These are phyloP conservation scores for Monosporozyma solicola DNA, from an alignment of 805 yeast species.

Conservation along the genomic window DNA sequence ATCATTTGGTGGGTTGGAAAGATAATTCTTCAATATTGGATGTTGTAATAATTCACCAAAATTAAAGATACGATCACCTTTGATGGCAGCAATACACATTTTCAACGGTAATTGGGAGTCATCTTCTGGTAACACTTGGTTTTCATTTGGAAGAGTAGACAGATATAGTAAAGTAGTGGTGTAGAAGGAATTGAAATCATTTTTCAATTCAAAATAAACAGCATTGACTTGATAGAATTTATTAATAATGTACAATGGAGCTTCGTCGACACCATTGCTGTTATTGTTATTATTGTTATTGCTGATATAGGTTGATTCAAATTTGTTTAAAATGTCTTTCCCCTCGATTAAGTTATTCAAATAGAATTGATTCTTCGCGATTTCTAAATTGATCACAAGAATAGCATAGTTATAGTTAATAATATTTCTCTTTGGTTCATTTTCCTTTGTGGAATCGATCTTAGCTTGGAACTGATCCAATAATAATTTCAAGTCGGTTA, in stretches of 20 bases:
- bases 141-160: slow-evolving; percentile 50
- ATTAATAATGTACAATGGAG: slow-evolving; percentile 62
- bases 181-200: slow-evolving; percentile 76
- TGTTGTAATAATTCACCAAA: slow-evolving; percentile 92
- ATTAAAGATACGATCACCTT: slow-evolving; percentile 88
- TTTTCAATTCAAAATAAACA: slow-evolving; percentile 60
- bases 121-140: slow-evolving; percentile 13
- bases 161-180: slow-evolving; percentile 72
- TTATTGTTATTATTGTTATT: not conserved
- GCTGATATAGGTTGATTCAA: slow-evolving; percentile 47
- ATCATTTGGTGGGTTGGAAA: not conserved
- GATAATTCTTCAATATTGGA: slow-evolving; percentile 47
- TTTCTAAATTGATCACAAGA: slow-evolving; percentile 56
- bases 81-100: slow-evolving; percentile 72
- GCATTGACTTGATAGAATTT: slow-evolving; percentile 77
- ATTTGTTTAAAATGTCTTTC: slow-evolving; percentile 55
- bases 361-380: slow-evolving; percentile 60
- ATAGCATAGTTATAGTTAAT: not conserved
- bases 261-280: slow-evolving; percentile 33
- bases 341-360: slow-evolving; percentile 50
- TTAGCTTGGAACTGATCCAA: not conserved
- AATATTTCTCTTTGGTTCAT: not conserved
- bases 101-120: slow-evolving; percentile 47
- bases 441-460: not conserved
- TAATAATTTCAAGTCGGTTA: not conserved